phyloP scores from a whole-genome alignment of 768 basidiomycete genomes.

The Lanmaoa rubissima region DNA sequence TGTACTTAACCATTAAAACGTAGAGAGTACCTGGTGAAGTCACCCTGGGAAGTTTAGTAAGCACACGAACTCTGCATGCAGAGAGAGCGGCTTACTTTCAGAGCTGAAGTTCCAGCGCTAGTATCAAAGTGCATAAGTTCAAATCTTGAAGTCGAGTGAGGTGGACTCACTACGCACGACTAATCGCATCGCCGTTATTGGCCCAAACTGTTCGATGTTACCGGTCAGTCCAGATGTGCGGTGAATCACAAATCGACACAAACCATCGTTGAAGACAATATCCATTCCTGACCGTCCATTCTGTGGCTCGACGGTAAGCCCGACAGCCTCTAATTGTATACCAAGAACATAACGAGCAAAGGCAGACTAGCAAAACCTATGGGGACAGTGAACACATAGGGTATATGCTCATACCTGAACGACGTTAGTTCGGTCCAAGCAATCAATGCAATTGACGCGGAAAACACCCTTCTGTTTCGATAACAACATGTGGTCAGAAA shows the following conservation, averaged over 20 bases:
- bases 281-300: conserved; percentile 62
- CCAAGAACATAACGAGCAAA: conserved; percentile 83
- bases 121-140: conserved; percentile 15
- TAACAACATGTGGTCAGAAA: conserved; percentile 64
- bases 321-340: conserved; percentile 70
- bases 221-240: not conserved
- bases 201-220: conserved; percentile 72
- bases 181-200: conserved; percentile 96
- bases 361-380: conserved; percentile 61
- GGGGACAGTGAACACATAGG: not conserved
- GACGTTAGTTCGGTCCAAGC: conserved; percentile 92
- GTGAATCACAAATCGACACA: conserved; percentile 5
- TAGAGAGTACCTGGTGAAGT: conserved; percentile 70
- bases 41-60: conserved; percentile 50
- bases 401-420: conserved; percentile 58
- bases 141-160: not conserved
- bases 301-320: conserved; percentile 56
- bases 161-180: conserved; percentile 71
- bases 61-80: not conserved
- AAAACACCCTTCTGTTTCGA: conserved; percentile 85
- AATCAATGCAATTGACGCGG: conserved; percentile 94
- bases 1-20: not conserved
- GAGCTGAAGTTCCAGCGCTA: conserved; percentile 92
- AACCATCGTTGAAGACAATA: conserved; percentile 76
- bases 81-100: conserved; percentile 62